A percentile compares a stretch with the other conserved stretches of the same genome.
These are phyloP conservation scores for Fusarium verticillioides DNA, from an alignment of 2,329 filamentous ascomycete genomes.

Conservation along the genomic window DNA sequence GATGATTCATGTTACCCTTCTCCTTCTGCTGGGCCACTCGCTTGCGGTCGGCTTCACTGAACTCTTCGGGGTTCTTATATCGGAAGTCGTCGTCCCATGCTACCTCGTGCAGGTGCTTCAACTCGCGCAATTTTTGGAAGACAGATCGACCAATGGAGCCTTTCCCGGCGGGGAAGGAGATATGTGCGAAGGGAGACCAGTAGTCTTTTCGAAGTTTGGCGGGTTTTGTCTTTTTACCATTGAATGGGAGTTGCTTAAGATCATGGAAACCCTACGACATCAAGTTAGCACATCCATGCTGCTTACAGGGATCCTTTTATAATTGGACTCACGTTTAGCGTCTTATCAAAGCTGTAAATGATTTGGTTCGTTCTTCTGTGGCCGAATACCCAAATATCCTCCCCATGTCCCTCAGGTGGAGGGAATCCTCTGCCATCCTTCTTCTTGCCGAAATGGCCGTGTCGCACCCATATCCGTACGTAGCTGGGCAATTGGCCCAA, in stretches of 20 bases:
- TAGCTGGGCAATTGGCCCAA: slow-evolving; percentile 57
- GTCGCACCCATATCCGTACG: slow-evolving; percentile 56
- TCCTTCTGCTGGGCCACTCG: slow-evolving; percentile 46
- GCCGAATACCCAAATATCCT: slow-evolving; percentile 67
- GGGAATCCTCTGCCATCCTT: slow-evolving; percentile 41
- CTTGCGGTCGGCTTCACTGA: slow-evolving; percentile 49
- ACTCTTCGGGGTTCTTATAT: slow-evolving; percentile 52
- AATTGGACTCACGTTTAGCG: slow-evolving; percentile 56
- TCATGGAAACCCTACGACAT: slow-evolving; percentile 53
- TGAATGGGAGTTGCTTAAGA: slow-evolving; percentile 70
- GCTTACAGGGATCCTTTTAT: background rate
- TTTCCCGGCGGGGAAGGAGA: slow-evolving; percentile 65
- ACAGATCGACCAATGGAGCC: slow-evolving; percentile 67
- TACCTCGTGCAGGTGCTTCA: slow-evolving; percentile 71
- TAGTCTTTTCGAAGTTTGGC: slow-evolving; percentile 73
- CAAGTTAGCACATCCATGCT: background rate
- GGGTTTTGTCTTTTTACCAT: slow-evolving; percentile 74
- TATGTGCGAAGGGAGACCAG: slow-evolving; percentile 70
- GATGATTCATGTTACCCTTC: slow-evolving; percentile 47
- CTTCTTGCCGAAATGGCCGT: slow-evolving; percentile 46
- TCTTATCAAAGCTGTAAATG: slow-evolving; percentile 62
- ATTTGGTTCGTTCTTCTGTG: slow-evolving; percentile 63
- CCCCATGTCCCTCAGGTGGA: slow-evolving; percentile 59
- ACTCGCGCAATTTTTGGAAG: slow-evolving; percentile 73
- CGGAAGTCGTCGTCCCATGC: slow-evolving; percentile 65